phyloP scores from a whole-genome alignment of 2,329 filamentous ascomycete genomes.

The Pseudogymnoascus sp. region DNA sequence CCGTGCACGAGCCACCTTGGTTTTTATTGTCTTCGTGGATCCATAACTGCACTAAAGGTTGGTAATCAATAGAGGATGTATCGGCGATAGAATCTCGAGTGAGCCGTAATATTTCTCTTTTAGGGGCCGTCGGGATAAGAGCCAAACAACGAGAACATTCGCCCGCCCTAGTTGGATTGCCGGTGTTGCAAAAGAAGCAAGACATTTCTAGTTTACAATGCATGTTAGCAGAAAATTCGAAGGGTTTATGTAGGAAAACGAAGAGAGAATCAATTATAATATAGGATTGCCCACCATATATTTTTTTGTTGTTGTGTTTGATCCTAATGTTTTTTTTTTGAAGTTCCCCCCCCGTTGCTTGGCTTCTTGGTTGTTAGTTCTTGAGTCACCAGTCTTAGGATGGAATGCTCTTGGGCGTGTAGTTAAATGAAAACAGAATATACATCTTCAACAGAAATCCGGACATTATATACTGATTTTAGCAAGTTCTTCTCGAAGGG shows the following conservation, averaged over 20 bases:
- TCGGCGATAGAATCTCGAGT: background rate
- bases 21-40: background rate
- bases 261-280: background rate
- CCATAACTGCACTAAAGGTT: background rate
- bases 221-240: background rate
- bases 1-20: background rate
- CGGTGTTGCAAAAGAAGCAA: background rate
- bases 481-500: background rate
- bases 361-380: background rate
- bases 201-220: background rate
- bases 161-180: background rate
- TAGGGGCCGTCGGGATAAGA: background rate
- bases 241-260: background rate
- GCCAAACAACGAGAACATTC: background rate
- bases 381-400: background rate
- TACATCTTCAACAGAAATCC: background rate
- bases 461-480: background rate
- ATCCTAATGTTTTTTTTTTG: background rate
- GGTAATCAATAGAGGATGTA: background rate
- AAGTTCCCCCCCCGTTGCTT: background rate
- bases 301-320: background rate
- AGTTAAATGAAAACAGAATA: background rate
- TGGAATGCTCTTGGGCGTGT: background rate
- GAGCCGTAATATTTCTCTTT: background rate
- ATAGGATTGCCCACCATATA: background rate